A percentile compares a stretch with the other conserved stretches of the same genome.
These are phyloP conservation scores for Ascobolus immersus DNA, from an alignment of 495 filamentous ascomycete genomes.

Conservation along the genomic window DNA sequence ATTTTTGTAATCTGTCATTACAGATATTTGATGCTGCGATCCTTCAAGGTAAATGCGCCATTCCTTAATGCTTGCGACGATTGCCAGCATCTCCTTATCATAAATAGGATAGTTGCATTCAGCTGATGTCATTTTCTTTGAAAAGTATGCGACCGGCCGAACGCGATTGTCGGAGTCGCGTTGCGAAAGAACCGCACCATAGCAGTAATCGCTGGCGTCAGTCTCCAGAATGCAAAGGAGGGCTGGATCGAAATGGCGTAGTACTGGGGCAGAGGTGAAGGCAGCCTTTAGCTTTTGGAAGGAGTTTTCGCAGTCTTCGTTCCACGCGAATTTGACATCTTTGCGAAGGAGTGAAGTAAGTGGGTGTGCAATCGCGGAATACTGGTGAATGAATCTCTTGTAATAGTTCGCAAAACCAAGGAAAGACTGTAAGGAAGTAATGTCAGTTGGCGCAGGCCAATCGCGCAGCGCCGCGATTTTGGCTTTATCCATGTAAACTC, in stretches of 20 bases:
- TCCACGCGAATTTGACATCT: no score
- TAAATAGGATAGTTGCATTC: slow-evolving; percentile 2
- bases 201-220: slow-evolving; percentile 2
- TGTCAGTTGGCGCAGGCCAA: no score
- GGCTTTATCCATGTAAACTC: no score
- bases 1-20: slow-evolving; percentile 5
- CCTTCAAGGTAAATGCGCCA: slow-evolving; percentile 4
- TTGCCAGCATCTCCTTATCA: slow-evolving; percentile 1
- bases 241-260: slow-evolving; percentile 3
- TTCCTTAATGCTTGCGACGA: not conserved
- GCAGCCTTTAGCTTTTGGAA: not conserved
- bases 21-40: no score
- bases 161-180: not conserved
- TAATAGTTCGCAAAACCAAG: no score
- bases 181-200: slow-evolving; percentile 1
- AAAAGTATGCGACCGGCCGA: no score
- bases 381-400: no score
- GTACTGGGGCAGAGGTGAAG: slow-evolving; percentile 1
- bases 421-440: no score
- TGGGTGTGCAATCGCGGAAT: no score
- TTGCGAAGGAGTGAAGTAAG: no score
- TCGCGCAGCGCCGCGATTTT: no score
- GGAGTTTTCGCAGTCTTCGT: not conserved
- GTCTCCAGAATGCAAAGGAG: slow-evolving; percentile 1
- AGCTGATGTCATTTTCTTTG: not conserved